Base-by-base conservation (phyloP, 805 yeast genomes). In the Wickerhamiella allomyrinae region DNA sequence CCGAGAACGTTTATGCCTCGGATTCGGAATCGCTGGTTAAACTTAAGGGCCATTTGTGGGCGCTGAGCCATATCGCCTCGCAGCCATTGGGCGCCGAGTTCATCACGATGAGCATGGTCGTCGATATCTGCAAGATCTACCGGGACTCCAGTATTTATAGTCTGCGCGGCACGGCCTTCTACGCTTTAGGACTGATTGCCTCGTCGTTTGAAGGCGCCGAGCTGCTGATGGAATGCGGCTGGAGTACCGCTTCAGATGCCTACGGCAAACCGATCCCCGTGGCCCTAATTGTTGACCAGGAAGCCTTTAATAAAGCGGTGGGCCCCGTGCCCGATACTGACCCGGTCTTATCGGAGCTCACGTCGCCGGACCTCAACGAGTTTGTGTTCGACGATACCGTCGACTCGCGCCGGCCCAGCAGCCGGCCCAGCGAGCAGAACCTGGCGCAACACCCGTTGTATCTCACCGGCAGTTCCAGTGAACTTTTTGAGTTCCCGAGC, bases 21-120 rank as follows among this genome's bases (percentile, higher is more conserved):
- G 67, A 62, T 17, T 62, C 62, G 5, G 66, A 67, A 6, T 59
- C 61, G 15, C 45, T 65, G 15, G 25, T 63, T 7, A 69, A 68
- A 47, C 58, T 89, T 20, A 84, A 83, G 54, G 82, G 87, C 9
- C 73, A 79, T 25, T 52, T 89, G 27, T 89, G 96, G 96, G 77
- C 93, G 1, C 67, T 84, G 25, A 96, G 95, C 0, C 77, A 78
- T 52, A 75, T 87, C 23, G 87, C 87, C 2, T 73, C 86, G 1
- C 73, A 85, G 1, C 70, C 71, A 8, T 62, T 69, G 40, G 96
- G 96, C 0, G 75, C 80, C 14, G 63, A 69, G 14, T 61, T 78
- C 34, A 51, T 65, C 61, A 17, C 71, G 71, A 1, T 49, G 29
- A 37, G 37, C 13, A 60, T 74, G 43, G 66, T 74, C 29, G 67